Percentiles rank a stretch among this genome's conserved stretches.
phyloP scores from a whole-genome alignment of 169 alveolate genomes.

The Plasmodium cynomolgi region DNA sequence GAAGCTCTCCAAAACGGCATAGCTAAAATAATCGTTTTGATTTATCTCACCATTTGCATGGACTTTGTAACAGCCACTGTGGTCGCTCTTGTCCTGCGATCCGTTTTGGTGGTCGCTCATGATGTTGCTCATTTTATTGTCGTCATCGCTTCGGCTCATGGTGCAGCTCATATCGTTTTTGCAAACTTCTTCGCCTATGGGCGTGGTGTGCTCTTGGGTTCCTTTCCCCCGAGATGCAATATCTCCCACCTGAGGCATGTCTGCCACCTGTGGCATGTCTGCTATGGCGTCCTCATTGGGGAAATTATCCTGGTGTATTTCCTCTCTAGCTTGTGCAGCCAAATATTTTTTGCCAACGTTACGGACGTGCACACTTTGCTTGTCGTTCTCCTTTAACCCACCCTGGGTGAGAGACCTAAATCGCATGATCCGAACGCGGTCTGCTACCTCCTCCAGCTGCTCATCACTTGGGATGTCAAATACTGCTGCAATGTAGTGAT shows the following conservation, averaged over 20 bases:
- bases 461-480: background rate
- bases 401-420: background rate
- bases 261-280: background rate
- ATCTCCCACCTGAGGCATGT: background rate
- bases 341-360: background rate
- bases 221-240: background rate
- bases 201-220: background rate
- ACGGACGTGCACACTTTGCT: background rate
- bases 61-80: background rate
- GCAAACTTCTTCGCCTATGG: background rate
- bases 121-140: background rate
- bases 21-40: background rate
- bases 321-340: background rate
- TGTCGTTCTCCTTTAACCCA: background rate
- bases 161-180: background rate
- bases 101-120: background rate
- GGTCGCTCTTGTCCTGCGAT: background rate
- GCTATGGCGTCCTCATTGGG: background rate
- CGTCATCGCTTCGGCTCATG: background rate
- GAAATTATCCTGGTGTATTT: background rate
- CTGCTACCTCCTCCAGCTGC: background rate
- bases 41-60: background rate
- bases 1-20: background rate
- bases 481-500: slow-evolving; percentile 9
- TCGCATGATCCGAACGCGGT: slow-evolving; percentile 3